Evolutionary conservation across 768 basidiomycete species (phyloP), one percentile per base, ranked within the genome.

Genomic region (Porphyrellus cyaneotinctus): DNA sequence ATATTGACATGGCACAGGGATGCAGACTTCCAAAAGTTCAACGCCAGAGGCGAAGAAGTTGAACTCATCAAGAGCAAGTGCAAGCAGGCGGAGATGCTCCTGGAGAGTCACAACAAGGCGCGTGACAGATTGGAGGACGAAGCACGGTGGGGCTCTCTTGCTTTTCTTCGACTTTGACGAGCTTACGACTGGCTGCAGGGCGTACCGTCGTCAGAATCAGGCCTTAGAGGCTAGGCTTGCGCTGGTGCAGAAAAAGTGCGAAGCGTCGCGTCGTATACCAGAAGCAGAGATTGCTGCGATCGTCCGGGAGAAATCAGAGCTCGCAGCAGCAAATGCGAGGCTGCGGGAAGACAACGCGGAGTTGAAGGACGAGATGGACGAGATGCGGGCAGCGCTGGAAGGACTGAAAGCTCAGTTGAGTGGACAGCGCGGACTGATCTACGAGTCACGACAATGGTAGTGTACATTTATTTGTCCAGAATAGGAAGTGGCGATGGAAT

Each of bases 341-440:
- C 63, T 90, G 39, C 71, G 74, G 31, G 80, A 82, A 20, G 79
- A 86, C 56, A 91, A 90, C 54, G 65, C 66, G 3, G 75, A 76
- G 22, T 58, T 83, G 52, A 64, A 70, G 37, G 80, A 83, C 22
- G 80, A 82, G 56, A 67, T 80, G 36, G 81, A 89, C 55, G 87
- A 88, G 60, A 66, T 90, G 68, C 77, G 76, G 52, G 84, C 81
- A 22, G 88, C 86, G 77, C 74, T 90, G 12, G 87, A 90, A 59
- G 61, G 82, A 20, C 65, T 89, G 60, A 85, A 79, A 58, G 78
- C 74, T 43, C 79, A 83, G 58, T 68, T 78, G 43, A 78, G 72
- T 49, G 81, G 81, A 10, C 69, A 71, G 43, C 70, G 64, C 5
- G 74, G 74, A 4, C 58, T 77, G 37, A 57, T 81, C 20, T 75